Evolutionary conservation across 1,139 yeast genomes (phyloP), one percentile per base, ranked within the genome.

Genomic region (Blastobotrys persicus): DNA sequence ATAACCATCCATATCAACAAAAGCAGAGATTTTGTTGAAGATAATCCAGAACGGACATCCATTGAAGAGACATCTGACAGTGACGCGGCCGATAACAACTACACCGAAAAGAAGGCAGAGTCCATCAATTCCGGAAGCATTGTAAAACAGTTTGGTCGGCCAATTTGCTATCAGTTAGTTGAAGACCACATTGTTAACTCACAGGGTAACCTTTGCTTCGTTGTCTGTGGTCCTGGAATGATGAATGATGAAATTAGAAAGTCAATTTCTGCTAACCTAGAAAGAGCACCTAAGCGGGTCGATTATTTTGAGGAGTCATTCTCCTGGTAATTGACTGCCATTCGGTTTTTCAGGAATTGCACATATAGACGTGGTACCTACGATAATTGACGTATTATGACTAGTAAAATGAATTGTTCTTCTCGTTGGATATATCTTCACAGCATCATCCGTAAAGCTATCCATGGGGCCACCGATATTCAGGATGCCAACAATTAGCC

Each of bases 251-350:
- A 64, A 18, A 59, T 72, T 3, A 68, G 79, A 52, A 45, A 56
- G 3, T 61, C 70, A 4, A 69, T 69, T 4, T 55, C 62, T n/a
- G 56, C 56, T 1, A 54, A 55, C 40, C 45, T 64, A n/a, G 58
- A 55, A 17, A 53, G 54, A 12, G 51, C 67, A 1, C 53, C 50
- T 9, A 64, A 66, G 13, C 64, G 74, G 34, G 68, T 75, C 17
- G 75, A 71, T 46, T 68, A 68, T 49, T 63, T 67, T 42, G 76
- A 74, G 43, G 78, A 75, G 55, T 69, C 77, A 23, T 74, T 73
- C 49, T 60, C 67, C 6, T 70, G 74, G 74, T 71, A 55, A 54
- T 19, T 28, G 5, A 18, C 13, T 17, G 19, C 13, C n/a, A 34
- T 34, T 18, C 12, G 12, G 11, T 7, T 17, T 37, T 19, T 28